phyloP scores from a whole-genome alignment of 495 filamentous ascomycete genomes.

The Mycothermus thermophilus region DNA sequence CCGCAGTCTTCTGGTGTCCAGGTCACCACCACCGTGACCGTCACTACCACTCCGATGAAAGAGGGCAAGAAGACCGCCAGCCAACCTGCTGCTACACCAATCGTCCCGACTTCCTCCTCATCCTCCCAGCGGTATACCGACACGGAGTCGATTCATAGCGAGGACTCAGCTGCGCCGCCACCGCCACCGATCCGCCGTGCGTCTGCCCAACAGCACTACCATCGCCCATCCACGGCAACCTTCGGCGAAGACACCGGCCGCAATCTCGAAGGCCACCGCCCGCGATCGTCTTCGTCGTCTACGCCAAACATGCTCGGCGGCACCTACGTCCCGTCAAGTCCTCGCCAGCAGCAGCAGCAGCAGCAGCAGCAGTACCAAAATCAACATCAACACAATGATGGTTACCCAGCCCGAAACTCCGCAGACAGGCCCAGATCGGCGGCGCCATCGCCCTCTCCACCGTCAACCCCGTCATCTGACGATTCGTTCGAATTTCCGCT shows the following conservation, averaged over 20 bases:
- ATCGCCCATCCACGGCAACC: constrained; percentile 5
- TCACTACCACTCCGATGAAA: constrained; percentile 2
- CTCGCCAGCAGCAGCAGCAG: constrained; percentile 9
- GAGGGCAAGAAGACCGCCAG: constrained; percentile 6
- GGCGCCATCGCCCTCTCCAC: too few relatives aligned
- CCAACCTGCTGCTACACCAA: neutral
- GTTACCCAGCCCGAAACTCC: too few relatives aligned
- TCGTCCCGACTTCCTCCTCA: constrained; percentile 14
- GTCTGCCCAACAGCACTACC: constrained; percentile 1
- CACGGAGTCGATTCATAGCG: constrained; percentile 10
- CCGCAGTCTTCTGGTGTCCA: too few relatives aligned
- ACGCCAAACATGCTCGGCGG: constrained; percentile 8
- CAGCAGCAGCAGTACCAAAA: constrained; percentile 7
- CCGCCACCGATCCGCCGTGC: constrained; percentile 9
- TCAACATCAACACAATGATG: too few relatives aligned
- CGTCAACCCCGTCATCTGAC: too few relatives aligned
- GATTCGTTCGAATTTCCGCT: too few relatives aligned
- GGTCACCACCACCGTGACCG: too few relatives aligned
- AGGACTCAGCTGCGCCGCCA: constrained; percentile 5
- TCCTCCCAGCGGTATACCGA: constrained; percentile 13
- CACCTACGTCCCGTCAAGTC: constrained; percentile 10
- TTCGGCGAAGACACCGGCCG: constrained; percentile 25
- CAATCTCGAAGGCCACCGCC: constrained; percentile 24
- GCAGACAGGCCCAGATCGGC: too few relatives aligned
- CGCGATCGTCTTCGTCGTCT: too few relatives aligned